phyloP scores from a whole-genome alignment of 768 basidiomycete species.

The Tricholoma hemisulphureum region DNA sequence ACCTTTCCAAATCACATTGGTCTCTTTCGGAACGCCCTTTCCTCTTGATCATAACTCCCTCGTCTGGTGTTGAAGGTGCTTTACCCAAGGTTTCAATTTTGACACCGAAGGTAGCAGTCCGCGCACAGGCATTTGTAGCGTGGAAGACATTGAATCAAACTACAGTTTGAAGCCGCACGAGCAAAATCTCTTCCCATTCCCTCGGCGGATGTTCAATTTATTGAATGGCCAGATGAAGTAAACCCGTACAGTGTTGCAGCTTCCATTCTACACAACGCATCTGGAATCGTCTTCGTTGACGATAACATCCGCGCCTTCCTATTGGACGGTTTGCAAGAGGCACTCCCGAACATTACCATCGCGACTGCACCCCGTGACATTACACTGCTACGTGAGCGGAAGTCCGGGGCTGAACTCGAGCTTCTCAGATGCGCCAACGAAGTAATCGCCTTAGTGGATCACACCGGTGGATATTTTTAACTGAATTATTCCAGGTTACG shows the following conservation, averaged over 20 bases:
- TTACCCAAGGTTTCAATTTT: slow-evolving; percentile 55
- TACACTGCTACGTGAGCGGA: slow-evolving; percentile 67
- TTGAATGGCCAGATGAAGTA: slow-evolving; percentile 67
- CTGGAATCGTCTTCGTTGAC: slow-evolving; percentile 56
- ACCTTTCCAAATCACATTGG: slow-evolving; percentile 65
- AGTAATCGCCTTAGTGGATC: slow-evolving; percentile 36
- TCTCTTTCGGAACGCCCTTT: slow-evolving; percentile 75
- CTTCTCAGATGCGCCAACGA: slow-evolving; percentile 79
- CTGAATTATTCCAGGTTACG: slow-evolving; percentile 56
- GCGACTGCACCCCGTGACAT: slow-evolving; percentile 54
- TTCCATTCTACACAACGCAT: slow-evolving; percentile 17
- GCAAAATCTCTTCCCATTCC: slow-evolving; percentile 62
- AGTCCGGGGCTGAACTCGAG: slow-evolving; percentile 66
- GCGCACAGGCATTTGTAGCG: not conserved
- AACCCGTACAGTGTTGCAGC: slow-evolving; percentile 59
- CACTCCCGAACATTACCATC: slow-evolving; percentile 37
- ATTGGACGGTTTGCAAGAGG: slow-evolving; percentile 56
- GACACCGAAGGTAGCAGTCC: slow-evolving; percentile 51
- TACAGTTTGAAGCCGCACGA: slow-evolving; percentile 66
- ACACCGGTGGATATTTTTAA: not conserved
- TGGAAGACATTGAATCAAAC: not conserved
- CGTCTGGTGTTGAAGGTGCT: slow-evolving; percentile 23
- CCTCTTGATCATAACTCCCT: slow-evolving; percentile 60
- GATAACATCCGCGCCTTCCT: slow-evolving; percentile 61
- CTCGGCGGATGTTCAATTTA: slow-evolving; percentile 41